phyloP scores from a whole-genome alignment of 352 stramenopile species.

The Phytophthora citricola region DNA sequence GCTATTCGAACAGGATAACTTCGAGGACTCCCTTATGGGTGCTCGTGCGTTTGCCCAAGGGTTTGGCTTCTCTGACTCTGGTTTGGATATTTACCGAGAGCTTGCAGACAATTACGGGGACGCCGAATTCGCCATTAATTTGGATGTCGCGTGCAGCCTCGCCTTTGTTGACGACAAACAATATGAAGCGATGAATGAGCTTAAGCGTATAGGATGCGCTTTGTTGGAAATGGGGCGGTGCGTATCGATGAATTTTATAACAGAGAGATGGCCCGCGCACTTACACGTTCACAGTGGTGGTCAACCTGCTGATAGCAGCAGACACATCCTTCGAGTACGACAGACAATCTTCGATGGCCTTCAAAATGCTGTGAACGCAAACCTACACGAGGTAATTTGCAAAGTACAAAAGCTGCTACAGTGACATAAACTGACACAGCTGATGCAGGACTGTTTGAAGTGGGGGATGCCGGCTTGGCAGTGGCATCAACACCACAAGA shows the following conservation, averaged over 20 bases:
- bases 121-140: conserved; percentile 55
- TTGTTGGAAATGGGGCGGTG: conserved; percentile 44
- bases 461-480: conserved; percentile 46
- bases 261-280: not conserved
- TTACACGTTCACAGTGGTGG: conserved; percentile 13
- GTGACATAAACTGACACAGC: not conserved
- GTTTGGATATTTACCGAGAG: conserved; percentile 65
- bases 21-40: conserved; percentile 53
- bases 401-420: not conserved
- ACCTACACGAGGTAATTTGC: conserved; percentile 46
- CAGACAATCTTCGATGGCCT: conserved; percentile 58
- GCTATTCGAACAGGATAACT: conserved; percentile 62
- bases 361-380: conserved; percentile 45
- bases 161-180: conserved; percentile 38
- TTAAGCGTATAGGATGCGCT: conserved; percentile 41
- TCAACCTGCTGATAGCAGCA: conserved; percentile 6
- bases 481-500: conserved; percentile 31
- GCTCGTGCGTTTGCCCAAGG: conserved; percentile 56
- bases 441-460: conserved; percentile 52
- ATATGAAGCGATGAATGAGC: conserved; percentile 49
- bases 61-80: conserved; percentile 53
- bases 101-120: conserved; percentile 71
- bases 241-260: not conserved
- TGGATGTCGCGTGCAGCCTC: conserved; percentile 72
- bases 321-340: conserved; percentile 33